Base-by-base conservation (phyloP, 306 rosid genomes). In the Urtica urens region DNA sequence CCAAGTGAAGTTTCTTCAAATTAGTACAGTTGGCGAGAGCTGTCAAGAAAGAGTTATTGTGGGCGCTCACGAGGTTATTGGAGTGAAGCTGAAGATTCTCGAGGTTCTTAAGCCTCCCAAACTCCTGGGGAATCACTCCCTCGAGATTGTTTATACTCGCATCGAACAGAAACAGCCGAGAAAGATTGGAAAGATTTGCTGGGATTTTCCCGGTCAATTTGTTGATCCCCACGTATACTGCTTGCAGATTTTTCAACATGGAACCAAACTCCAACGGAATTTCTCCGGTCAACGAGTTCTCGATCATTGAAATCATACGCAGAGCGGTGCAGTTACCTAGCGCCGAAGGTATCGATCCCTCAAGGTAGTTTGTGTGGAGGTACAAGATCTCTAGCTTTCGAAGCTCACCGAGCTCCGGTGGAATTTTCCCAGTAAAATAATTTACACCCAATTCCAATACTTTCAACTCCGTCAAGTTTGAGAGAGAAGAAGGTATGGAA, bases 111-210 rank as follows among this genome's bases (percentile, higher is more conserved):
- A 64, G 24, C 70, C 1, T 49, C 15, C 70, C 63, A 17, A 64
- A 24, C 34, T 45, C 63, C 10, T 14, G 19, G 14, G 64, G 70
- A 48, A 64, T 53, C 40, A 48, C 58, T 4, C 70, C 70, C 16
- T 49, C 38, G 20, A 64, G 27, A 0, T 39, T 23, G 29, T 64
- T 64, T 10, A 40, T 2, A 17, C 70, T 64, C 5, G 31, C 21
- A 64, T 64, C 69, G 42, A 64, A 49, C 39, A 64, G 37, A 27
- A 28, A 47, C 46, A 64, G 64, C 58, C 42, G 58, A 29, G 70
- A 64, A 33, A 64, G 64, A 64, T 64, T 64, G 38, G 58, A 40
- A 29, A 64, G 58, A 26, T 19, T 48, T 19, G 26, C 64, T 11
- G 70, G 70, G 49, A 56, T 64, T 26, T 34, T 64, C 44, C 63